phyloP scores from a whole-genome alignment of 192 early-diverging fungal species.

The Neocallimastix lanati region DNA sequence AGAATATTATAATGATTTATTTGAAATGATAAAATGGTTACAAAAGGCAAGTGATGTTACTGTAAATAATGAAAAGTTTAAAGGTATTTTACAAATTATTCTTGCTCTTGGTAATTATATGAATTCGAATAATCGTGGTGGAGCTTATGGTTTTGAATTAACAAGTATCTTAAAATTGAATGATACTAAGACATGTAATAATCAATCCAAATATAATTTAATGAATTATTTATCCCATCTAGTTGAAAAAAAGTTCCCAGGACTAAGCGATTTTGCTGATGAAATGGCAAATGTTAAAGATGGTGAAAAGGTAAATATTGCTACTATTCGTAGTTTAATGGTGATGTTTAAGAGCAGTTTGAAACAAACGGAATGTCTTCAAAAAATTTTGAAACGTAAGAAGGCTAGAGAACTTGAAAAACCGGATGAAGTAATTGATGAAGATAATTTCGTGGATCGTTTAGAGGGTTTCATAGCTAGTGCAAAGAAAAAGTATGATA shows the following conservation, averaged over 20 bases:
- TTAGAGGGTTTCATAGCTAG: background rate
- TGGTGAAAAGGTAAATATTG: background rate
- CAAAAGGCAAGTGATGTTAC: background rate
- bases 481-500: background rate
- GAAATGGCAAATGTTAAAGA: background rate
- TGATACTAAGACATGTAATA: background rate
- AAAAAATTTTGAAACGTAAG: background rate
- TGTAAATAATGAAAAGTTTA: background rate
- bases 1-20: background rate
- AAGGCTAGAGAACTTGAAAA: background rate
- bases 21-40: background rate
- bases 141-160: slow-evolving; percentile 1
- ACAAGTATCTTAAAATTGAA: background rate
- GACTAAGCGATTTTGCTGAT: background rate
- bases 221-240: background rate
- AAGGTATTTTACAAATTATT: slow-evolving; percentile 1
- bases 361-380: background rate
- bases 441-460: background rate
- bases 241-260: background rate
- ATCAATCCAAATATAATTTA: background rate
- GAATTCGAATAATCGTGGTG: slow-evolving; percentile 1
- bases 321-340: background rate
- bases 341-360: background rate
- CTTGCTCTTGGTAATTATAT: slow-evolving; percentile 1
- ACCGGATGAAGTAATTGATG: background rate